Evolutionary conservation across 139 green algal genomes (phyloP), one percentile per base, ranked within the genome.

Genomic region (Micractinium sp.): DNA sequence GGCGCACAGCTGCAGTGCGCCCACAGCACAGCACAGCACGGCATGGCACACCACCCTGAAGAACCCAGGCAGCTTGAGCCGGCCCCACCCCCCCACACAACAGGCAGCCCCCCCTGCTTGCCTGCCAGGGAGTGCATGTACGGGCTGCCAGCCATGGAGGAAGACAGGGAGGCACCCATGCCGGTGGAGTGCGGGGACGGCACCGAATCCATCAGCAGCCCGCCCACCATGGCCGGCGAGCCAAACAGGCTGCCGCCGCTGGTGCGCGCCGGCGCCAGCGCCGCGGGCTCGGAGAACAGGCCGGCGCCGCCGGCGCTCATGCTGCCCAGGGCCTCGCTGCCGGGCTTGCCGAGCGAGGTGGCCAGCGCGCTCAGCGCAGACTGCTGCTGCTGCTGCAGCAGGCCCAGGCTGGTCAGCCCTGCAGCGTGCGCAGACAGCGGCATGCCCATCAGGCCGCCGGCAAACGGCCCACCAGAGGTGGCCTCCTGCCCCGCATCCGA

Each of bases 221-320:
- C 12, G 63, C 35, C 7, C 4, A 27, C 35, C 7, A 78, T 0
- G 61, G 23, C 27, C 3, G 82, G 82, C 0, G 82, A 87, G 35
- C 82, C 63, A 78, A 87, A 87, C 27, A 87, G 82, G 82, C 82
- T 78, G 82, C 82, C 60, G 63, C 82, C 18, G 61, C 36, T 22
- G 76, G n/a, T 41, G 73, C 27, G 73, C 38, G 38, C 9, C 47
- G 47, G 47, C 47, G 9, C 9, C 7, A 9, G 47, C 47, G 47
- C 77, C 33, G 75, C 35, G 33, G 27, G 77, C 39, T 82, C 77
- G 25, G 38, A 36, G 66, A 61, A 82, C 77, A 61, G 77, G 23
- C 47, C 47, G 9, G 47, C 47, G 47, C 47, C 47, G 47, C 47
- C 47, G 9, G 9, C 5, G 47, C 47, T 56, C 47, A 56, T 16